Percentiles rank a stretch among this genome's conserved stretches.
These are phyloP conservation scores for Yueomyces sp. DNA, from an alignment of 805 yeast genomes.

Conservation along the genomic window DNA sequence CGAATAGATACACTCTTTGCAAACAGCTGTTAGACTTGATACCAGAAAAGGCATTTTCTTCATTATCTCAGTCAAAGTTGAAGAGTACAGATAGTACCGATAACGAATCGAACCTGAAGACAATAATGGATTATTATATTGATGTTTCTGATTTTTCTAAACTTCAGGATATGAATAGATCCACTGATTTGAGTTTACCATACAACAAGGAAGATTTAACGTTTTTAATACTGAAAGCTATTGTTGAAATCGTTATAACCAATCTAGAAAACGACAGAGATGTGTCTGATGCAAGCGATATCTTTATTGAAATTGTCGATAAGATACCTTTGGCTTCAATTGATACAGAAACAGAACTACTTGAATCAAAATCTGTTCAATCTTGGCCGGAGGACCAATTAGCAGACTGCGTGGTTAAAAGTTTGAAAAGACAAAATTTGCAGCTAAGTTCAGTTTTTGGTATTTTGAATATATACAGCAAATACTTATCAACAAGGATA, in stretches of 20 bases:
- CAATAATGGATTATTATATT: conserved; percentile 26
- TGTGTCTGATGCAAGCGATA: conserved; percentile 23
- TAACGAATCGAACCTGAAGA: conserved; percentile 12
- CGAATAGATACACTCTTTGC: conserved; percentile 30
- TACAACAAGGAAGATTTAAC: conserved; percentile 31
- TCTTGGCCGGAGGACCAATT: conserved; percentile 26
- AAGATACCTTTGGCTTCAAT: conserved; percentile 30
- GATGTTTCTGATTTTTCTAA: conserved; percentile 9
- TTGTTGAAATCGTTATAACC: conserved; percentile 16
- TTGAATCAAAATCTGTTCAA: neutral
- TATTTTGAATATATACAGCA: conserved; percentile 20
- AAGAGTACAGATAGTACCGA: conserved; percentile 5
- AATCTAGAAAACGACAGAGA: conserved; percentile 10
- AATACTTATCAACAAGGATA: conserved; percentile 17
- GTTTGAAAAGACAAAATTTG: conserved; percentile 1
- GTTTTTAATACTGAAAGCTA: conserved; percentile 24
- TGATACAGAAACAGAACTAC: conserved; percentile 5
- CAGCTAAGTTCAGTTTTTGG: conserved; percentile 13
- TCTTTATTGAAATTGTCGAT: conserved; percentile 27
- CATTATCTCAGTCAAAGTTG: conserved; percentile 31
- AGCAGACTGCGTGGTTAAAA: conserved; percentile 13
- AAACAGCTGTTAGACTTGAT: conserved; percentile 35
- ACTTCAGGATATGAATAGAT: conserved; percentile 3
- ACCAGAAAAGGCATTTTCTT: conserved; percentile 52
- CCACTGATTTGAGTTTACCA: conserved; percentile 23